phyloP scores from a whole-genome alignment of 2,329 filamentous ascomycete species.

The Talaromyces albobiverticillius region DNA sequence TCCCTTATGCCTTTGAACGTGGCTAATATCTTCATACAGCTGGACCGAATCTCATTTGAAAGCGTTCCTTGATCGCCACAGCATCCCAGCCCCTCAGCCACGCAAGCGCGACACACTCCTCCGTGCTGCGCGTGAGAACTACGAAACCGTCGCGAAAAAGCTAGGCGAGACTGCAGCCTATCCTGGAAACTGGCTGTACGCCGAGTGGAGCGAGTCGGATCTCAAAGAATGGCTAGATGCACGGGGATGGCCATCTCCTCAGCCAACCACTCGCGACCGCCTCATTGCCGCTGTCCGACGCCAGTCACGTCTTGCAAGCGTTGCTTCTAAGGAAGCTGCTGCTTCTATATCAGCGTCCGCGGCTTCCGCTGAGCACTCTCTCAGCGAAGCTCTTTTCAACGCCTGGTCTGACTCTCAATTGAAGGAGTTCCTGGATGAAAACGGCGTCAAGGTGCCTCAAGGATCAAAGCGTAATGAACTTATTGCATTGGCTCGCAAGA shows the following conservation, averaged over 20 bases:
- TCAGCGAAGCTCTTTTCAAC: slow-evolving; percentile 82
- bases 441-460: slow-evolving; percentile 84
- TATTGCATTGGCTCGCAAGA: slow-evolving; percentile 82
- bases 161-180: slow-evolving; percentile 76
- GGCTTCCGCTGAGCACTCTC: slow-evolving; percentile 66
- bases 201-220: slow-evolving; percentile 87
- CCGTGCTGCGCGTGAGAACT: slow-evolving; percentile 73
- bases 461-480: slow-evolving; percentile 89
- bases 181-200: slow-evolving; percentile 92
- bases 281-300: slow-evolving; percentile 86
- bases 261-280: slow-evolving; percentile 79
- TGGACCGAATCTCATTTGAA: slow-evolving; percentile 95
- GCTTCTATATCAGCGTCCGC: slow-evolving; percentile 63
- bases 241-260: slow-evolving; percentile 79
- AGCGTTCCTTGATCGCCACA: slow-evolving; percentile 83
- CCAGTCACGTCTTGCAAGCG: slow-evolving; percentile 76
- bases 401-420: slow-evolving; percentile 86
- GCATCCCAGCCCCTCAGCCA: slow-evolving; percentile 83
- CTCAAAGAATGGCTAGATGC: slow-evolving; percentile 91
- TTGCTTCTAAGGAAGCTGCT: slow-evolving; percentile 62
- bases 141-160: slow-evolving; percentile 73
- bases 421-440: slow-evolving; percentile 91
- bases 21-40: slow-evolving; percentile 49
- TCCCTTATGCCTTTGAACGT: not conserved
- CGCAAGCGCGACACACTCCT: slow-evolving; percentile 80